Evolutionary conservation across 1,284 basidiomycete species (phyloP).

Genomic region (Vanrija humicola): DNA sequence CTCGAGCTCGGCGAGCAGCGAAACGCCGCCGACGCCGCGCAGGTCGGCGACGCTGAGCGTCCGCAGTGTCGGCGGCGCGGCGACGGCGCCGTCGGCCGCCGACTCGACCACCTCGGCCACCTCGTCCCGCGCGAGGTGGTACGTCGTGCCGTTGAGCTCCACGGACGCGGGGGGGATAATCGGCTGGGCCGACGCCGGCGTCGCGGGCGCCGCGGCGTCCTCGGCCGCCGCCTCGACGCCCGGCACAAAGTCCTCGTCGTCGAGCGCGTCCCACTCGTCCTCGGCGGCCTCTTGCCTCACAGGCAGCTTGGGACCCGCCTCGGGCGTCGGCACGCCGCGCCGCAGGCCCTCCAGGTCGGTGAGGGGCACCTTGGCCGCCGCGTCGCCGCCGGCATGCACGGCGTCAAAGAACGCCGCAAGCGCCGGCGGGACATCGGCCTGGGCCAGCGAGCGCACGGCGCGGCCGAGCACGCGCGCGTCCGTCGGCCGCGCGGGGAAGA

Average conservation of each 20-base stretch:
- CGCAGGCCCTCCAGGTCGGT: conserved; percentile 10
- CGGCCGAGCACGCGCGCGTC: conserved; percentile 8
- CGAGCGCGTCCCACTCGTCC: not conserved
- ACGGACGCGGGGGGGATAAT: conserved; percentile 1
- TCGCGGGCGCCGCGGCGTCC: not conserved
- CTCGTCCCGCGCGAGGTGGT: conserved; percentile 11
- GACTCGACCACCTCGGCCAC: conserved; percentile 10
- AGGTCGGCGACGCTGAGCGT: conserved; percentile 10
- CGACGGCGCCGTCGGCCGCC: not conserved
- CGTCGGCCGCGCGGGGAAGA: conserved; percentile 11
- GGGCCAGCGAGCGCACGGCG: not conserved
- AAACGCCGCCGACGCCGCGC: conserved; percentile 9
- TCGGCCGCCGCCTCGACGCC: not conserved
- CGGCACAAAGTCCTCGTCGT: not conserved
- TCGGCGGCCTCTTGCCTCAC: not conserved
- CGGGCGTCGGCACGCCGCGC: not conserved
- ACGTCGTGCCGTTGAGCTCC: not conserved
- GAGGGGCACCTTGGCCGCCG: not conserved
- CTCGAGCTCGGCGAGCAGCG: conserved; percentile 15
- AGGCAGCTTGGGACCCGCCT: not conserved
- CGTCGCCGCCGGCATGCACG: not conserved
- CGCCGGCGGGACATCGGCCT: not conserved
- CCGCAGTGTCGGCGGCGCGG: not conserved
- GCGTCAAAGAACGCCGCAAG: conserved; percentile 8
- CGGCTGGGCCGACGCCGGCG: not conserved